Conservation (phyloP, 257 asterid genomes). For the Nicotiana undulata region DNA sequence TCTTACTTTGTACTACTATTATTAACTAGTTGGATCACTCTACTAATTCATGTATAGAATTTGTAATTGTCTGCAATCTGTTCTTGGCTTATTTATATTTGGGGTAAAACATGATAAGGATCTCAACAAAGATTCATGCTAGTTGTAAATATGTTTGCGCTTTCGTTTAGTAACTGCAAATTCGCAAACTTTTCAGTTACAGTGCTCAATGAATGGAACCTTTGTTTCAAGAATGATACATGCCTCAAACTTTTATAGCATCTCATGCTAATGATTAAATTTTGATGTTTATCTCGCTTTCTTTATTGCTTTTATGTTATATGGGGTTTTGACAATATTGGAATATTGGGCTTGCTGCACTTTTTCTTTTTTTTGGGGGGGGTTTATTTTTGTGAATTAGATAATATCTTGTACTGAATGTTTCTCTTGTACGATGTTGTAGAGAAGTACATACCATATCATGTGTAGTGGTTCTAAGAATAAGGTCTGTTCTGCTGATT, state of each 20-base stretch:
- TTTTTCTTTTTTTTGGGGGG: neutral
- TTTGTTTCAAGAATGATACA: neutral
- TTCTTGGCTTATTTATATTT: neutral
- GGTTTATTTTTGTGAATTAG: neutral
- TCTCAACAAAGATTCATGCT: neutral
- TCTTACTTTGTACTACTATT: neutral
- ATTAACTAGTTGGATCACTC: neutral
- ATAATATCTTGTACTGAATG: neutral
- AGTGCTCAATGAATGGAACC: neutral
- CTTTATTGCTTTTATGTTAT: neutral
- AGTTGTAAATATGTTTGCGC: neutral
- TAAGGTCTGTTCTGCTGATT: constrained; percentile 11
- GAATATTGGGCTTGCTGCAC: neutral
- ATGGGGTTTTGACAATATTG: neutral
- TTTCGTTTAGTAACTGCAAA: neutral
- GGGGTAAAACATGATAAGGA: neutral
- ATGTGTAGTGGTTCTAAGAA: constrained; percentile 25
- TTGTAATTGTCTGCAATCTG: neutral
- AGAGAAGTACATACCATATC: constrained; percentile 3
- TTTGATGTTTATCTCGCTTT: neutral
- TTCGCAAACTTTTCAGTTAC: neutral
- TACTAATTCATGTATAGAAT: too few relatives aligned
- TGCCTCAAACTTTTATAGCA: neutral
- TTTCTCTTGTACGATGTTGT: neutral
- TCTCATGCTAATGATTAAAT: neutral